Percentiles rank a stretch among this genome's conserved stretches.
phyloP scores from a whole-genome alignment of 176 grass and related monocot species.

The Luzula sylvatica region DNA sequence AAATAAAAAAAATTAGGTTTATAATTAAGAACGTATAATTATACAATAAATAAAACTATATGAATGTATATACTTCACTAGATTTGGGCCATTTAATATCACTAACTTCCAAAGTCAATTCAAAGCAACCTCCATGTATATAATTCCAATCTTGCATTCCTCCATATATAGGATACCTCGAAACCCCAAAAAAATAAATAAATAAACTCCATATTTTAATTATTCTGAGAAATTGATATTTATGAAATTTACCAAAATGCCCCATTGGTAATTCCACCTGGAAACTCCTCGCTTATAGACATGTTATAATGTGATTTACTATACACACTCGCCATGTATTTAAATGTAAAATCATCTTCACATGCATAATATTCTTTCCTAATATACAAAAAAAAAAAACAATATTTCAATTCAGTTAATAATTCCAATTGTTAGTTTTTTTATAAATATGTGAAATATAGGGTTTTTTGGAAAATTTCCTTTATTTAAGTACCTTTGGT shows the following conservation, averaged over 20 bases:
- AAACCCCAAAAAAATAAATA: conserved; percentile 2
- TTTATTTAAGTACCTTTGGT: conserved; percentile 50
- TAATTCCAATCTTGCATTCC: conserved; percentile 99
- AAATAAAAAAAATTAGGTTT: conserved; percentile 12
- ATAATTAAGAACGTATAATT: conserved; percentile 18
- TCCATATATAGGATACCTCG: conserved; percentile 98
- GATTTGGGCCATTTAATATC: conserved; percentile 89
- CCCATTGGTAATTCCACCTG: conserved; percentile 86
- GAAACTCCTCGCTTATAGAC: conserved; percentile 95
- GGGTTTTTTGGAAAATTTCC: no score
- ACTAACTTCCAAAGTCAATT: conserved; percentile 95
- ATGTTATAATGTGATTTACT: conserved; percentile 85
- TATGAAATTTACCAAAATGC: conserved; percentile 57
- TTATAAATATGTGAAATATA: conserved; percentile 9
- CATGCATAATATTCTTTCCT: conserved; percentile 80
- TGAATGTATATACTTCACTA: conserved; percentile 46
- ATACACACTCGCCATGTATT: conserved; percentile 77
- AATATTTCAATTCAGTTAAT: conserved; percentile 22
- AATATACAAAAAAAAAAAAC: conserved; percentile 23
- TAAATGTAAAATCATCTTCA: conserved; percentile 81
- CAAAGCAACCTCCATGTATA: conserved; percentile 92
- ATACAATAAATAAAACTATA: conserved; percentile 16
- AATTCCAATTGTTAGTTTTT: conserved; percentile 8
- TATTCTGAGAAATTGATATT: no score
- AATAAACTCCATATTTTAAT: background rate